These are phyloP conservation scores for Colletotrichum orchidophilum DNA, from an alignment of 2,329 filamentous ascomycete species.

Conservation along the genomic window DNA sequence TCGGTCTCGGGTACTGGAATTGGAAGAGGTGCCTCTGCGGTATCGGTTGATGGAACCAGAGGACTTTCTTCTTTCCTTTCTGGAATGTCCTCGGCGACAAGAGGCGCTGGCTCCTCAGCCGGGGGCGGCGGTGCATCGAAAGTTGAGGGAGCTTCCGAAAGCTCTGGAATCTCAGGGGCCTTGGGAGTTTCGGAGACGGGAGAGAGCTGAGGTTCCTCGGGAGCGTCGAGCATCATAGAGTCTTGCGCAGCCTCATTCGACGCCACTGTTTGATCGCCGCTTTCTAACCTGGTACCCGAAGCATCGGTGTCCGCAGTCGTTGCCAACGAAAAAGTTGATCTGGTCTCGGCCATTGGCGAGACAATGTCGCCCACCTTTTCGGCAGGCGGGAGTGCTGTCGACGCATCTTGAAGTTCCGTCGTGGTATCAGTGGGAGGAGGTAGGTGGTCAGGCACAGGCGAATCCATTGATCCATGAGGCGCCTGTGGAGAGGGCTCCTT, in stretches of 20 bases:
- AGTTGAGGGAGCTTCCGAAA: not conserved
- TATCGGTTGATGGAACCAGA: not conserved
- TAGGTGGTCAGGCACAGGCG: not conserved
- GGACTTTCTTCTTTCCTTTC: conserved; percentile 9
- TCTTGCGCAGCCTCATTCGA: conserved; percentile 18
- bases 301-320: conserved; percentile 28
- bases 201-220: not conserved
- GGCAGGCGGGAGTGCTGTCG: conserved; percentile 22
- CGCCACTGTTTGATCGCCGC: conserved; percentile 17
- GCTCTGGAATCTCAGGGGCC: not conserved
- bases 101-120: not conserved
- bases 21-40: not conserved
- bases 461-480: not conserved
- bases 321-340: conserved; percentile 27
- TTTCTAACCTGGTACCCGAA: conserved; percentile 21
- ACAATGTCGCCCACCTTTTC: conserved; percentile 31
- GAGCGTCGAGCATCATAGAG: conserved; percentile 20
- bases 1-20: conserved; percentile 5
- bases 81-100: not conserved
- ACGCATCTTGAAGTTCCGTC: conserved; percentile 15
- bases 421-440: conserved; percentile 1
- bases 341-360: conserved; percentile 27
- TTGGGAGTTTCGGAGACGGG: not conserved
- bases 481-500: not conserved
- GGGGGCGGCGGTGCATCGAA: conserved; percentile 1